These are phyloP conservation scores for Populus hybrid DNA, from an alignment of 441 rosid species.

Conservation along the genomic window DNA sequence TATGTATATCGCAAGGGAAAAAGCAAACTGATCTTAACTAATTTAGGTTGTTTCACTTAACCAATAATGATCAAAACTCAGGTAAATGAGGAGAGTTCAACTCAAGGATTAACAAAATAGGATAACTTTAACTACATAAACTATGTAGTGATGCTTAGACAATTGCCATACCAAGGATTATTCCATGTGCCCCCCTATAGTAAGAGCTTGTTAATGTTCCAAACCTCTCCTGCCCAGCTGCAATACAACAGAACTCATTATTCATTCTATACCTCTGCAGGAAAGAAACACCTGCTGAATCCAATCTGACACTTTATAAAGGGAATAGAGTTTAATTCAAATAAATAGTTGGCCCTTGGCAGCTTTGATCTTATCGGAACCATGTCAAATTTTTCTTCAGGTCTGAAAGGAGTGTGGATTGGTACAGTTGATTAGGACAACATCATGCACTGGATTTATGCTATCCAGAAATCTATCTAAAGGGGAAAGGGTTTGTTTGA, in stretches of 20 bases:
- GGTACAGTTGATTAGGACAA: not conserved
- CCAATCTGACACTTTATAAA: not conserved
- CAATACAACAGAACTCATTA: slow-evolving; percentile 17
- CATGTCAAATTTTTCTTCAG: not conserved
- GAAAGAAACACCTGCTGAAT: not conserved
- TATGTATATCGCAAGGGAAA: not conserved
- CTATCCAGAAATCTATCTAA: not conserved
- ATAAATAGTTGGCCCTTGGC: not conserved
- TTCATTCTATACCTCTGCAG: not conserved
- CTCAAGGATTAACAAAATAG: not conserved
- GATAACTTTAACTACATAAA: not conserved
- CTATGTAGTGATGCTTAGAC: not conserved
- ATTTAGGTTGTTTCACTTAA: not conserved
- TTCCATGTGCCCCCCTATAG: slow-evolving; percentile 71
- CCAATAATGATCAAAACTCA: not conserved
- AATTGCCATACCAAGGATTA: slow-evolving; percentile 47
- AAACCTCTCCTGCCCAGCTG: slow-evolving; percentile 82
- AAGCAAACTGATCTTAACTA: not conserved
- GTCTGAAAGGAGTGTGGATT: not conserved
- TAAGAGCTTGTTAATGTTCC: slow-evolving; percentile 62
- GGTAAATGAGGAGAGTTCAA: not conserved
- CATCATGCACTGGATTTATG: not conserved
- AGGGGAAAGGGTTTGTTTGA: not conserved
- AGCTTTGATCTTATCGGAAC: not conserved
- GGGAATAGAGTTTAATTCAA: not conserved